These are phyloP conservation scores for Mallotus repandus DNA, from an alignment of 441 rosid species.

Conservation along the genomic window DNA sequence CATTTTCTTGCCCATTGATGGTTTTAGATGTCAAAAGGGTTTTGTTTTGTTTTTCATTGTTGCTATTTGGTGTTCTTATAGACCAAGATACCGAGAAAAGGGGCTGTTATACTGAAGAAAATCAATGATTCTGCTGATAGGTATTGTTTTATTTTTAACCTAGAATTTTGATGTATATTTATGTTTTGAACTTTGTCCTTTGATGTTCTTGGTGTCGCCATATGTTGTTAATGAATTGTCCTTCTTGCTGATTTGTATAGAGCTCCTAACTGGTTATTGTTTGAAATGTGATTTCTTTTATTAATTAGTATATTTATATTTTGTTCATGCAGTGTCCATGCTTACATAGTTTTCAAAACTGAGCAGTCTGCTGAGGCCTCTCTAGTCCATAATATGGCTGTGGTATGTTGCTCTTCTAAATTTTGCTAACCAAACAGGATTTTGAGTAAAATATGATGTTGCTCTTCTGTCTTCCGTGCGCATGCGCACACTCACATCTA, in stretches of 20 bases:
- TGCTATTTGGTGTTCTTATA: constrained; percentile 28
- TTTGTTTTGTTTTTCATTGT: constrained; percentile 8
- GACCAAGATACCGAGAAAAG: constrained; percentile 87
- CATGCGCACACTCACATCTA: not conserved
- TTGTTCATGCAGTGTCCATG: constrained; percentile 65
- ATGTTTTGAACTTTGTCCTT: no score
- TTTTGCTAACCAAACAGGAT: not conserved
- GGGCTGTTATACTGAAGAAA: constrained; percentile 69
- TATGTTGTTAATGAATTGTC: no score
- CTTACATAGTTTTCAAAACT: constrained; percentile 82
- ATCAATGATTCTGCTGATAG: constrained; percentile 77
- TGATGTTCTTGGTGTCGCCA: no score
- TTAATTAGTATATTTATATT: no score
- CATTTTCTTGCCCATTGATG: not conserved
- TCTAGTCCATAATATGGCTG: constrained; percentile 78
- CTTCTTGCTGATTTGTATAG: not conserved
- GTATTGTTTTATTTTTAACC: constrained; percentile 30
- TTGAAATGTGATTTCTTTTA: not conserved
- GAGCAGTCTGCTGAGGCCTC: constrained; percentile 83
- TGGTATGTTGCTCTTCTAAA: constrained; percentile 45
- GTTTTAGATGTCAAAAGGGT: no score
- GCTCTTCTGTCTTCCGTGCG: not conserved
- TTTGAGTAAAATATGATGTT: not conserved
- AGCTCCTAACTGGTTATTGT: not conserved
- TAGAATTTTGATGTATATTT: not conserved